Evolutionary conservation across 2,329 filamentous ascomycete genomes (phyloP).

Genomic region (Cytospora chrysosperma): DNA sequence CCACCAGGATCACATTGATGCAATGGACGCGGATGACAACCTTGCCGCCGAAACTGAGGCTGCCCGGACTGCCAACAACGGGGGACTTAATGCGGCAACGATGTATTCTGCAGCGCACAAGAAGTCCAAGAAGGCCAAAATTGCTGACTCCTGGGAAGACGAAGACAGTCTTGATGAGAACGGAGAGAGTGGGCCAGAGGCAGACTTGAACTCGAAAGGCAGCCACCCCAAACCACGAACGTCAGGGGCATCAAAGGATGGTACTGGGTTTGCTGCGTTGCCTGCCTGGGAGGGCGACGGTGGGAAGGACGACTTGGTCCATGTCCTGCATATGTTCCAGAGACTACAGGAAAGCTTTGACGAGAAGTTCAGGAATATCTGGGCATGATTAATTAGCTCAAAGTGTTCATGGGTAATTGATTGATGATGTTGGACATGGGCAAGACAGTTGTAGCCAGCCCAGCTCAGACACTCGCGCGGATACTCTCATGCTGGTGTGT

Average conservation of each 20-base stretch:
- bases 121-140: constrained; percentile 33
- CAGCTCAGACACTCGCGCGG: too few species aligned
- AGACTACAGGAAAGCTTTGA: constrained; percentile 60
- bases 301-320: constrained; percentile 42
- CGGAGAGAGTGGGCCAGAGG: constrained; percentile 20
- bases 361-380: constrained; percentile 61
- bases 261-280: neutral
- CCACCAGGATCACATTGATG: constrained; percentile 40
- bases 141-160: constrained; percentile 48
- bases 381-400: constrained; percentile 54
- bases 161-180: constrained; percentile 35
- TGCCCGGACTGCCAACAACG: constrained; percentile 29
- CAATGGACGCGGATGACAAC: constrained; percentile 47
- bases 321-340: constrained; percentile 59
- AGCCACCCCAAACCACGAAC: constrained; percentile 36
- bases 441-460: too few species aligned
- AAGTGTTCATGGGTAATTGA: too few species aligned
- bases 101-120: neutral
- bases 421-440: neutral
- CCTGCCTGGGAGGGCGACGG: constrained; percentile 37
- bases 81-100: neutral
- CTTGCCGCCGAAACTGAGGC: constrained; percentile 15
- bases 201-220: neutral
- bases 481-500: too few species aligned
- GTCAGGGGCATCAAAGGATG: neutral